phyloP scores from a whole-genome alignment of 176 grass and related monocot species.

The Dendrocalamus sinicus region DNA sequence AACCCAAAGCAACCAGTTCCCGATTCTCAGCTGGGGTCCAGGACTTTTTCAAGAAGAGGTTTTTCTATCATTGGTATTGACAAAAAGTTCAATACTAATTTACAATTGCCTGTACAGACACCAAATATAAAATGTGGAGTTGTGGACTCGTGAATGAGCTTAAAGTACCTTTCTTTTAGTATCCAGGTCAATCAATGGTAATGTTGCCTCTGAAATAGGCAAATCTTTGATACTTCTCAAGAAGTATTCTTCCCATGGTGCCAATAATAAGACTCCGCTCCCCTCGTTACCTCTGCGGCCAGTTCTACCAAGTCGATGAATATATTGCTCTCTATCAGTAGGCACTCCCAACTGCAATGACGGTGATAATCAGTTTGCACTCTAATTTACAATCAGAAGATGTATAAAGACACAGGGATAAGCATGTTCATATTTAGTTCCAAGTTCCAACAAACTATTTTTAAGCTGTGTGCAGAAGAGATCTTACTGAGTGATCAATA shows the following conservation, averaged over 20 bases:
- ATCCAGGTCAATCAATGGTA: slow-evolving; percentile 69
- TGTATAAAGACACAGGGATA: slow-evolving; percentile 26
- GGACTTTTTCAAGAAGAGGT: neutral
- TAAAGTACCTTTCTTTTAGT: slow-evolving; percentile 61
- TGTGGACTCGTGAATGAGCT: neutral
- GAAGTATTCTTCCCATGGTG: slow-evolving; percentile 93
- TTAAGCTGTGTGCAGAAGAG: neutral
- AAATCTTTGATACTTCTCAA: slow-evolving; percentile 81
- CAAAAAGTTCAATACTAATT: neutral
- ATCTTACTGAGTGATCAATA: neutral
- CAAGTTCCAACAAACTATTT: neutral
- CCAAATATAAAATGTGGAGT: neutral
- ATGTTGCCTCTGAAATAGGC: slow-evolving; percentile 70
- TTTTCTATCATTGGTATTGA: neutral
- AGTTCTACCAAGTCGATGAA: slow-evolving; percentile 98
- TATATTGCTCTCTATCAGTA: slow-evolving; percentile 91
- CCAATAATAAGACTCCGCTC: slow-evolving; percentile 74
- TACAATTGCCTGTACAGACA: neutral
- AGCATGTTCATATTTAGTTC: neutral
- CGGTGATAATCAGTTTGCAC: slow-evolving; percentile 20
- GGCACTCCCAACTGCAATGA: slow-evolving; percentile 80
- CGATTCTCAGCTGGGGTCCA: neutral
- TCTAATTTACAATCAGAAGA: slow-evolving; percentile 10
- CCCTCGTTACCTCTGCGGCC: slow-evolving; percentile 93
- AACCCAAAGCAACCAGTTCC: neutral